Evolutionary conservation across 495 filamentous ascomycete species (phyloP).

Genomic region (Neurospora sp.): DNA sequence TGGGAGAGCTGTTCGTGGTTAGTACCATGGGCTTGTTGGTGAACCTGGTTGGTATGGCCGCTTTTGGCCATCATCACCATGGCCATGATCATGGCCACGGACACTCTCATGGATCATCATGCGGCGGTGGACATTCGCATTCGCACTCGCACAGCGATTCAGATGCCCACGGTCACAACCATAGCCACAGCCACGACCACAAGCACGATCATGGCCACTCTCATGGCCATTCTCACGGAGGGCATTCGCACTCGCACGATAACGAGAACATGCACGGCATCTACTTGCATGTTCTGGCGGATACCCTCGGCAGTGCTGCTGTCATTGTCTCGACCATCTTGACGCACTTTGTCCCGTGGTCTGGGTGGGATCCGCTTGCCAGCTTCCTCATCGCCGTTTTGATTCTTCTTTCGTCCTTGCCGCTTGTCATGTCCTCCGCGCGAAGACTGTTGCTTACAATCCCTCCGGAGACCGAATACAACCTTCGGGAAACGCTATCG

Average conservation of each 20-base stretch:
- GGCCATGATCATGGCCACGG: constrained; percentile 53
- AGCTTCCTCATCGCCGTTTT: constrained; percentile 89
- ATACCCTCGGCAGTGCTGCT: constrained; percentile 87
- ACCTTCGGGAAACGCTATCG: constrained; percentile 71
- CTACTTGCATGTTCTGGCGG: constrained; percentile 89
- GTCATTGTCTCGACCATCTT: constrained; percentile 88
- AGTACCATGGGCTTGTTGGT: constrained; percentile 76
- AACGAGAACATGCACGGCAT: constrained; percentile 99
- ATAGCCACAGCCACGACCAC: constrained; percentile 17
- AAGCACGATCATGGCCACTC: constrained; percentile 22
- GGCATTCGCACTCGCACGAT: constrained; percentile 50
- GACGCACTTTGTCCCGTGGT: constrained; percentile 77
- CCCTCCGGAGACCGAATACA: constrained; percentile 80
- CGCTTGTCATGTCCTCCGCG: constrained; percentile 77
- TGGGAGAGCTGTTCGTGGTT: constrained; percentile 80
- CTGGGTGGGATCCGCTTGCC: constrained; percentile 91
- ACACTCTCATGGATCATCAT: constrained; percentile 24
- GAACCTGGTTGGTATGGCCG: constrained; percentile 84
- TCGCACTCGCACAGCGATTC: constrained; percentile 49
- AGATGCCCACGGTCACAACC: constrained; percentile 28
- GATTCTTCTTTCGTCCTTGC: constrained; percentile 81
- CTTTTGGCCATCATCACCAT: constrained; percentile 67
- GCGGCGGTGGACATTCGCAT: constrained; percentile 34
- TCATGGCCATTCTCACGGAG: constrained; percentile 28
- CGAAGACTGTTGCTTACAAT: constrained; percentile 72